Base-by-base conservation (phyloP, 2,329 filamentous ascomycete genomes). In the Colletotrichum horii region DNA sequence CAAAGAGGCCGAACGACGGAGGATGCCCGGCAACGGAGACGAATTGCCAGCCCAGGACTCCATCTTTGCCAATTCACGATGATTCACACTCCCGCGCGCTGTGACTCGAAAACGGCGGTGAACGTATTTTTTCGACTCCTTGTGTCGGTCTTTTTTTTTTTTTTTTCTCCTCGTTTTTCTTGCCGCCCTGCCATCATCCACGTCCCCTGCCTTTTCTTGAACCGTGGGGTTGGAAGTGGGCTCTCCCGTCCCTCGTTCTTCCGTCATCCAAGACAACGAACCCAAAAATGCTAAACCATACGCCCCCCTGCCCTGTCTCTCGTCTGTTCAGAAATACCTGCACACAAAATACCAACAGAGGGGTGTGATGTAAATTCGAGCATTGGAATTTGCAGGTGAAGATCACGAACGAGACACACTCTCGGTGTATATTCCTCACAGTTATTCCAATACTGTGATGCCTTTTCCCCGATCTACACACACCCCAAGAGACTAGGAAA, bases 31-130 rank as follows among this genome's bases (percentile, higher is more conserved):
- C 48, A n/a, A 61, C 43, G 19, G 34, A 22, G 19, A 70, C 67
- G 56, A 70, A 70, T 24, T 55, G 19, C 52, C n/a, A 28, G 15
- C 48, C 36, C 24, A 24, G 67, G 38, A 62, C 69, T 71, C 61
- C 72, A 48, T 70, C 24, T 24, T 32, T 28, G 70, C 73, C 73
- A 73, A 68, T 75, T 75, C 73, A 73, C 73, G 12, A 67, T 73
- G 43, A 62, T 73, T 75, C 73, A 75, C 61, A 73, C 70, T n/a
- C 56, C 22, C 62, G 43, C 66, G 48, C 30, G 52, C 14, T 58
- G 70, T 75, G 73, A 75, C 70, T 75, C 73, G 22, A 62, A 72
- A 73, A 75, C 73, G 73, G 73, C 73, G 73, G 73, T 75, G 73
- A 75, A 75, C 62, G 34, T 26, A 22, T 32, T 61, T 16, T 38